Conservation (phyloP, 2,329 filamentous ascomycete genomes). For the Aspergillus brasiliensis region DNA sequence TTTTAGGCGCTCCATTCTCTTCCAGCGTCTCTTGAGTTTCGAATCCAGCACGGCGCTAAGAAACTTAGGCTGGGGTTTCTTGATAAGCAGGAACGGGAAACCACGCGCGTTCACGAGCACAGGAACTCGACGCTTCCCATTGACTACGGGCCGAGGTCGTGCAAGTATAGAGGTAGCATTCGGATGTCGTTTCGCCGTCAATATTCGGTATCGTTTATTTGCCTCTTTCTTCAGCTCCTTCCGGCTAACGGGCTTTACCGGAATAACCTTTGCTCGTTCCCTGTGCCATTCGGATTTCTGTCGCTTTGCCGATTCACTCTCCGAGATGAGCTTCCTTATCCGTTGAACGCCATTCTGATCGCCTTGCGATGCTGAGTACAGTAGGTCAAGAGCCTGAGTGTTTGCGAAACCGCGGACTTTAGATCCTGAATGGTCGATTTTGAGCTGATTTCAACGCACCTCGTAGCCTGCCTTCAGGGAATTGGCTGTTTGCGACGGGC, state of each 20-base stretch:
- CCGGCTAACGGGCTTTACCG: slow-evolving; percentile 26
- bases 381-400: slow-evolving; percentile 40
- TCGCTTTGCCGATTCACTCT: slow-evolving; percentile 25
- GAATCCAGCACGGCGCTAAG: slow-evolving; percentile 40
- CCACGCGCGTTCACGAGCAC: slow-evolving; percentile 45
- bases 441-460: slow-evolving; percentile 25
- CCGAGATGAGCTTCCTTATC: slow-evolving; percentile 31
- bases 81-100: slow-evolving; percentile 47
- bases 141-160: slow-evolving; percentile 37
- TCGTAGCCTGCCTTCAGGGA: slow-evolving; percentile 47
- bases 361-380: slow-evolving; percentile 36
- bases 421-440: neutral
- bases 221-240: slow-evolving; percentile 28
- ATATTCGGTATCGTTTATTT: slow-evolving; percentile 27
- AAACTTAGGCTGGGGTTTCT: slow-evolving; percentile 47
- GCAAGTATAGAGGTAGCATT: slow-evolving; percentile 36
- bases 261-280: slow-evolving; percentile 15
- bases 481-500: slow-evolving; percentile 42
- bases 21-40: slow-evolving; percentile 39
- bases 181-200: slow-evolving; percentile 36
- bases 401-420: slow-evolving; percentile 5
- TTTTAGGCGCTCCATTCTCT: slow-evolving; percentile 35
- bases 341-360: slow-evolving; percentile 26
- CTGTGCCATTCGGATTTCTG: slow-evolving; percentile 25
- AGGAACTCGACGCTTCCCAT: slow-evolving; percentile 43